Evolutionary conservation across 257 asterid species (phyloP), one percentile per base, ranked within the genome.

Genomic region (Ballota nigra): DNA sequence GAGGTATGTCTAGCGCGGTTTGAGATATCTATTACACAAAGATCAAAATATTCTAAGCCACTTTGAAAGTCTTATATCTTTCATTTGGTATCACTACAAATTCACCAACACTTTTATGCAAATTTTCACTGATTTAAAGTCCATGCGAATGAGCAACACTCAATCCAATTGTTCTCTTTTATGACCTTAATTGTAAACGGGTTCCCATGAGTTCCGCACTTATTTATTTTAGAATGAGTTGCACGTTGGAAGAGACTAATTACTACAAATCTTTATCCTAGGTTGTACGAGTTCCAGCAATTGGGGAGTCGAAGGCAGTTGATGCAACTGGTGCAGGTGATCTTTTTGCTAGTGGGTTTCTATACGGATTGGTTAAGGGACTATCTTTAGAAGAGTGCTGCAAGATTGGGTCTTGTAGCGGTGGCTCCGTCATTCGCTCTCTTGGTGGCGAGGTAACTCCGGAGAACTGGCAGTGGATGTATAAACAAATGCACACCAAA

Each of bases 311-410:
- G 3, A 90, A 83, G 80, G 94, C 96, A 0, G 83, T 83, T 18
- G 98, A 95, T 76, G 96, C 99, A 51, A 95, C 99, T 0, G 99
- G 99, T 63, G 99, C 99, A 0, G 99, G 99, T 6, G 99, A 95
- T 84, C 93, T 95, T 18, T 95, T 95, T 56, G 99, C 98, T 0
- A 77, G 99, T 36, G 99, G 99, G 6, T 95, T 92, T 83, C 68
- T 95, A 72, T 95, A 92, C 18, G 99, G 99, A 52, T 73, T 95
- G 73, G 88, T 95, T 85, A 88, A 84, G 65, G 98, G 96, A 11
- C 66, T 86, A 1, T 70, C 97, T 0, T 83, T 92, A 29, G 99
- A 95, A 63, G 97, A 87, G 64, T 92, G 97, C 83, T 95, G 99
- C 58, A 82, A 83, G 78, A 71, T 90, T 0, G 99, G 99, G 5